phyloP scores from a whole-genome alignment of 257 asterid species.

The Gynochthodes officinalis region DNA sequence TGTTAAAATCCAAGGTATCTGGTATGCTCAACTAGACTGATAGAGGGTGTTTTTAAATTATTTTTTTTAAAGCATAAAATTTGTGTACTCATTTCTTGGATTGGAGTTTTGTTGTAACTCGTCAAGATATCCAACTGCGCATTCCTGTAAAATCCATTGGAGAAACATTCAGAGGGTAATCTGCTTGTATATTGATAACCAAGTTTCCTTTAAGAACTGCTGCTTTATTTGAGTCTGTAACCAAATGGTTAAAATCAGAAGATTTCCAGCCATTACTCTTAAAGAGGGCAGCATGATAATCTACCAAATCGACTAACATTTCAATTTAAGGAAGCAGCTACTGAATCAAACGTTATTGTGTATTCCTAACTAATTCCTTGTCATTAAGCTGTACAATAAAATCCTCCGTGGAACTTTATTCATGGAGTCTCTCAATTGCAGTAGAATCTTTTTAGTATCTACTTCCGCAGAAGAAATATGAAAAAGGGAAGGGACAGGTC shows the following conservation, averaged over 20 bases:
- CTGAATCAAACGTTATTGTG: too few relatives aligned
- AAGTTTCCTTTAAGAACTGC: not conserved
- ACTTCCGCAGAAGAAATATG: too few relatives aligned
- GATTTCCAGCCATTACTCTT: not conserved
- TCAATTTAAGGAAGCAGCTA: too few relatives aligned
- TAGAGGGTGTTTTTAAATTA: conserved; percentile 29
- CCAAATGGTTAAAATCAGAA: not conserved
- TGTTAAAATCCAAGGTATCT: conserved; percentile 89
- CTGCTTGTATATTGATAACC: conserved; percentile 46
- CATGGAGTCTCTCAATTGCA: too few relatives aligned
- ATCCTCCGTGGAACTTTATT: too few relatives aligned
- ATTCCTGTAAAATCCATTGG: conserved; percentile 29
- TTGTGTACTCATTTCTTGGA: conserved; percentile 27
- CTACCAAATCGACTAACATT: too few relatives aligned
- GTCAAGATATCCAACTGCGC: conserved; percentile 21
- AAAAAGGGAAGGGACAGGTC: too few relatives aligned
- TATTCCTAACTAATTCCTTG: too few relatives aligned
- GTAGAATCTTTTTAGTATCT: too few relatives aligned
- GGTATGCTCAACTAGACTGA: conserved; percentile 93
- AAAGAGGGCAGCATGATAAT: too few relatives aligned
- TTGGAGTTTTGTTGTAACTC: conserved; percentile 41
- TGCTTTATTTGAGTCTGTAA: not conserved
- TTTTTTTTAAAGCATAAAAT: conserved; percentile 4
- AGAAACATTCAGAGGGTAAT: conserved; percentile 28
- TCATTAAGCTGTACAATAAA: too few relatives aligned